phyloP scores from a whole-genome alignment of 495 filamentous ascomycete species.

The Letharia columbiana region DNA sequence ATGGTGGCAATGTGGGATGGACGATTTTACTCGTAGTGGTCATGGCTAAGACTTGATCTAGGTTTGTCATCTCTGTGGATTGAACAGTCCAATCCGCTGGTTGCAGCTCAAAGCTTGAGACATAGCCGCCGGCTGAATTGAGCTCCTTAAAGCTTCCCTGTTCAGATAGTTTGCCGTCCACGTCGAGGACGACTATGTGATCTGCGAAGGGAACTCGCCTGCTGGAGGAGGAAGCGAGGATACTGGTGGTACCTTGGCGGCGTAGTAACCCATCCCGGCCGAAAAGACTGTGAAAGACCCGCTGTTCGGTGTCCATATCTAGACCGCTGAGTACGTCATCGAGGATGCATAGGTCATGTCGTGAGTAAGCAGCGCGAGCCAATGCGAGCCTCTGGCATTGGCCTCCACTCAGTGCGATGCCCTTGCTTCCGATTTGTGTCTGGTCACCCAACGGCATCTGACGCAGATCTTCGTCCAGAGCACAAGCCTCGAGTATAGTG shows the following conservation, averaged over 20 bases:
- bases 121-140: constrained; percentile 39
- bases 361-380: constrained; percentile 50
- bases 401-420: constrained; percentile 55
- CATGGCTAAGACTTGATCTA: constrained; percentile 10
- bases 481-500: constrained; percentile 56
- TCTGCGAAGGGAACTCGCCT: constrained; percentile 43
- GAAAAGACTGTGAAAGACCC: constrained; percentile 50
- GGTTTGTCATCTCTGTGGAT: constrained; percentile 9
- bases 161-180: constrained; percentile 38
- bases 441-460: constrained; percentile 48
- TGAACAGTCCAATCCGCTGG: constrained; percentile 12
- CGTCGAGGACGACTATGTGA: constrained; percentile 43
- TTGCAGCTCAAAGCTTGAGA: constrained; percentile 39
- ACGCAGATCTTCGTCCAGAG: constrained; percentile 47
- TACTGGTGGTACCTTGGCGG: constrained; percentile 39
- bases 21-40: neutral
- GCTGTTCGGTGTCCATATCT: constrained; percentile 51
- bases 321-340: constrained; percentile 56
- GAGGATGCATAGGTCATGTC: constrained; percentile 45
- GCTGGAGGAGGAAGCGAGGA: constrained; percentile 45
- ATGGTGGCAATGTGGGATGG: neutral
- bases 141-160: constrained; percentile 45
- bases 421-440: constrained; percentile 55
- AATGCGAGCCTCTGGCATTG: constrained; percentile 58
- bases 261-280: constrained; percentile 47